These are phyloP conservation scores for Cryptosporidium muris DNA, from an alignment of 169 alveolate genomes.

Conservation along the genomic window DNA sequence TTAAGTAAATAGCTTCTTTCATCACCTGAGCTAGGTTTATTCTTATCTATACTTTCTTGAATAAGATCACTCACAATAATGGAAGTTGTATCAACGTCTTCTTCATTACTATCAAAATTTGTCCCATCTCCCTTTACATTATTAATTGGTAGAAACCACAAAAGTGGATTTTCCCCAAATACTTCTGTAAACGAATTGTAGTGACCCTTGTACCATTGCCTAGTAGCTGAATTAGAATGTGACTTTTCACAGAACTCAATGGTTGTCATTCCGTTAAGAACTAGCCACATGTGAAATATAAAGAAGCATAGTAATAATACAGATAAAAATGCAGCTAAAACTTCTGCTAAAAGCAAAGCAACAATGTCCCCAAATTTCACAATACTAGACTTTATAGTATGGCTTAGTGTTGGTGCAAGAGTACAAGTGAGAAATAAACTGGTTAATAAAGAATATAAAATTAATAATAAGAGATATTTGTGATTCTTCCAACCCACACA, in stretches of 20 bases:
- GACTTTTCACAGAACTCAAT: constrained; percentile 88
- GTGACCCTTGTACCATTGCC: constrained; percentile 76
- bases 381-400: constrained; percentile 4
- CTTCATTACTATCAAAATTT: constrained; percentile 31
- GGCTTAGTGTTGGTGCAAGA: constrained; percentile 76
- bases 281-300: constrained; percentile 82
- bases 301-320: constrained; percentile 79
- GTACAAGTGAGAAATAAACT: constrained; percentile 77
- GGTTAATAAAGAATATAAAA: constrained; percentile 80
- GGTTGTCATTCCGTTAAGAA: constrained; percentile 81
- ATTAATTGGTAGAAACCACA: constrained; percentile 77
- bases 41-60: too few species aligned
- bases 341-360: constrained; percentile 82
- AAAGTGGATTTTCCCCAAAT: constrained; percentile 76
- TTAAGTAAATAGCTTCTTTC: too few species aligned
- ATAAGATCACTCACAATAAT: too few species aligned
- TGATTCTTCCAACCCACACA: constrained; percentile 89
- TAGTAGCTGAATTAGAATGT: constrained; percentile 65
- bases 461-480: constrained; percentile 83
- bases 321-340: constrained; percentile 78
- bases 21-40: too few species aligned
- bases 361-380: constrained; percentile 76
- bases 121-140: constrained; percentile 77
- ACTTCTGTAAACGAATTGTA: constrained; percentile 72
- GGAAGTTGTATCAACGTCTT: neutral